These are phyloP conservation scores for Lactarius tabidus DNA, from an alignment of 768 basidiomycete genomes.

Conservation along the genomic window DNA sequence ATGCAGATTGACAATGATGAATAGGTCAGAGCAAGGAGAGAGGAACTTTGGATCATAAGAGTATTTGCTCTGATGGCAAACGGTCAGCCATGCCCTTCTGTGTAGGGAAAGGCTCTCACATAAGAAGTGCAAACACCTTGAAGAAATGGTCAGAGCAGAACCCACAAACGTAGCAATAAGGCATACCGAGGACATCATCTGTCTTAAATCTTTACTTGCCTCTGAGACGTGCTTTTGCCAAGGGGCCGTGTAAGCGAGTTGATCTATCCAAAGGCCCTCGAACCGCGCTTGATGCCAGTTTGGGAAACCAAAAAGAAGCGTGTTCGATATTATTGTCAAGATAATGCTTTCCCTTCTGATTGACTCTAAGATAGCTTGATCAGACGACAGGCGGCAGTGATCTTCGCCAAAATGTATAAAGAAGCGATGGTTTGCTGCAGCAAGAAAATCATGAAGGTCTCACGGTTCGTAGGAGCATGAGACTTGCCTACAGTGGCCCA, in stretches of 20 bases:
- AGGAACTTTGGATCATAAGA: not conserved
- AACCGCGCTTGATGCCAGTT: not conserved
- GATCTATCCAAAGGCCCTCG: not conserved
- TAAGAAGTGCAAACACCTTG: not conserved
- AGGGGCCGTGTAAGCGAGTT: not conserved
- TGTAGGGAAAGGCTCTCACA: not conserved
- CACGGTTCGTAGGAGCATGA: not conserved
- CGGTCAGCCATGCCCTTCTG: not conserved
- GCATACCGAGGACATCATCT: not conserved
- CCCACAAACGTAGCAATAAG: not conserved
- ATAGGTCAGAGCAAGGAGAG: not conserved
- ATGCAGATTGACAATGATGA: constrained; percentile 9
- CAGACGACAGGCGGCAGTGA: not conserved
- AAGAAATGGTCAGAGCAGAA: not conserved
- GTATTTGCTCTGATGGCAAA: constrained; percentile 5
- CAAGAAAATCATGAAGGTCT: not conserved
- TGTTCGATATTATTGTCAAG: not conserved
- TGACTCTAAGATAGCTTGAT: not conserved
- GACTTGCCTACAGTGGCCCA: not conserved
- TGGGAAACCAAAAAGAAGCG: not conserved
- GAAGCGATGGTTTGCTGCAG: not conserved
- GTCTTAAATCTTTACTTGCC: not conserved
- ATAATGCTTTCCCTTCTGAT: not conserved
- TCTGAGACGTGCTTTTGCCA: not conserved
- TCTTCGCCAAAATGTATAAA: not conserved